Conservation (phyloP, 2,329 filamentous ascomycete genomes). For the Fusarium zealandicum region DNA sequence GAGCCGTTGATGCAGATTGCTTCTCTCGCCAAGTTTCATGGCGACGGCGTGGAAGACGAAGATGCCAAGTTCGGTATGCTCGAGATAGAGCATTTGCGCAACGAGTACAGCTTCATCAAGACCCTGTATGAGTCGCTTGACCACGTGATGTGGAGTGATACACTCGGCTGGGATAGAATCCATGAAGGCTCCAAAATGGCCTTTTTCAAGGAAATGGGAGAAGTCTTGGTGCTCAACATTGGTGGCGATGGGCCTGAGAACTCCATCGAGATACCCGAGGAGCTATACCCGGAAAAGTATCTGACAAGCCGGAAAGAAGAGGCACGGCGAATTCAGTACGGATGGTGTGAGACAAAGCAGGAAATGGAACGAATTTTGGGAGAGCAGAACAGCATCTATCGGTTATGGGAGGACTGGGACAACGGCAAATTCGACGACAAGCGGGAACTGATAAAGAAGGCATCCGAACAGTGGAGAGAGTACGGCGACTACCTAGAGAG, state of each 20-base stretch:
- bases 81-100: conserved; percentile 49
- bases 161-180: conserved; percentile 48
- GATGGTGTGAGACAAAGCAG: conserved; percentile 45
- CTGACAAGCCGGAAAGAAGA: conserved; percentile 54
- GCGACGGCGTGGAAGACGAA: conserved; percentile 44
- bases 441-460: conserved; percentile 43
- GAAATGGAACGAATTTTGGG: conserved; percentile 35
- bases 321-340: conserved; percentile 54
- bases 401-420: conserved; percentile 41
- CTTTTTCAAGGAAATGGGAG: conserved; percentile 54
- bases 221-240: conserved; percentile 59
- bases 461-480: conserved; percentile 43
- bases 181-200: conserved; percentile 51
- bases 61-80: conserved; percentile 52
- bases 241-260: conserved; percentile 51
- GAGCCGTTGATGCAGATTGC: conserved; percentile 47
- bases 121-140: conserved; percentile 59
- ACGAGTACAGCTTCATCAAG: conserved; percentile 49
- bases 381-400: conserved; percentile 40
- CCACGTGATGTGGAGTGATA: conserved; percentile 56
- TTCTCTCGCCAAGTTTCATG: conserved; percentile 41
- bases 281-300: conserved; percentile 64
- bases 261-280: conserved; percentile 57
- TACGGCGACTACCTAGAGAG: conserved; percentile 48
- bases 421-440: conserved; percentile 39